Evolutionary conservation across 2,329 filamentous ascomycete species (phyloP).

Genomic region (Hymenoscyphus fraxineus): DNA sequence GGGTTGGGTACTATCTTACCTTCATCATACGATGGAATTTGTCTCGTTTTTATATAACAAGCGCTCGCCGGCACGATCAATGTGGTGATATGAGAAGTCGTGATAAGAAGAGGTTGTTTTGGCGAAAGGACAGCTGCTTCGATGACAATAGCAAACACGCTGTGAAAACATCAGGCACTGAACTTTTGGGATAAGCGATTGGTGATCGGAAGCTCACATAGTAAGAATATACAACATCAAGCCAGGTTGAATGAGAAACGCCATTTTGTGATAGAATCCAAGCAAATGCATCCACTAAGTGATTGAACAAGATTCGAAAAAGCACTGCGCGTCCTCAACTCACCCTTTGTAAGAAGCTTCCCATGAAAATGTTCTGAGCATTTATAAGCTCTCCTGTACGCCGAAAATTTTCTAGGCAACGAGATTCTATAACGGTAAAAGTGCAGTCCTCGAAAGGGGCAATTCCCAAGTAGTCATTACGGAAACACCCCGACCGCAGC

Average conservation of each 20-base stretch:
- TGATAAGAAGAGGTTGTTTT: conserved; percentile 11
- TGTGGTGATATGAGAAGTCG: conserved; percentile 18
- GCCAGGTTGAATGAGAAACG: neutral
- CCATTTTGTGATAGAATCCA: neutral
- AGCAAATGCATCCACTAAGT: neutral
- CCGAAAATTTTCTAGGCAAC: neutral
- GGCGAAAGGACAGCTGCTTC: neutral
- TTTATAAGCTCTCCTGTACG: neutral
- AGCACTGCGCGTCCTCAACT: neutral
- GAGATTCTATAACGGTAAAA: neutral
- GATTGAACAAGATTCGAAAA: neutral
- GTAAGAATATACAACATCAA: neutral
- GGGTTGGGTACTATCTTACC: neutral
- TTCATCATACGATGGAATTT: conserved; percentile 8
- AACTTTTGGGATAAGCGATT: neutral
- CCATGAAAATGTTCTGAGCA: neutral
- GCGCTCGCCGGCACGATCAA: conserved; percentile 16
- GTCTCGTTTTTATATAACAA: conserved; percentile 33
- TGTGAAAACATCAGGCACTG: neutral
- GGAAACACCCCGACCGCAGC: neutral
- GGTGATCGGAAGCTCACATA: neutral
- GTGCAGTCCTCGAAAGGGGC: neutral
- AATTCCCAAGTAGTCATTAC: neutral
- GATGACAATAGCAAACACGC: conserved; percentile 5
- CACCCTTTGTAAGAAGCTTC: neutral